Base-by-base conservation (phyloP, 176 grass and related monocot genomes). In the Cenchrus fungigraminus region DNA sequence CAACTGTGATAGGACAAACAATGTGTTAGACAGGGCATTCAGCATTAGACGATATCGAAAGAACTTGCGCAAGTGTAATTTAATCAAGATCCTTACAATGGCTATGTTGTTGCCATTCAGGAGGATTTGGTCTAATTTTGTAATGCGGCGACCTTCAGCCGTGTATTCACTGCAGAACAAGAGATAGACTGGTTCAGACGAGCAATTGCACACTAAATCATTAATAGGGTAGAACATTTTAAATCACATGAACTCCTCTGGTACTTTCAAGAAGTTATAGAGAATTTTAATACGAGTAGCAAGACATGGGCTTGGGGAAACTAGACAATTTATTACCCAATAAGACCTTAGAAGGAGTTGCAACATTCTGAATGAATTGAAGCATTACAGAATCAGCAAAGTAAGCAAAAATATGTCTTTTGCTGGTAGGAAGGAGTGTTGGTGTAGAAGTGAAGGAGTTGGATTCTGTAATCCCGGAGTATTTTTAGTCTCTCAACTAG, bases 101-200 rank as follows among this genome's bases (percentile, higher is more conserved):
- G 97, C 97, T 82, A 99, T 99, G 69, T 99, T 99, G 91, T 97
- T 99, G 66, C 97, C 97, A 42, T 99, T 99, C 22, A 99, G 78
- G 13, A 99, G 88, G 52, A 99, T 99, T 76, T 99, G 97, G 82
- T 99, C 97, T 42, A 99, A 92, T 82, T 99, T 99, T 68, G 92
- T 97, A 59, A 99, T 97, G 61, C 97, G 90, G 43, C 94, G 94
- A 1, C 97, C 97, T 86, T 99, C 97, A 25, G 97, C 49, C 69
- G 94, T 97, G 61, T 97, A 94, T 87, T 99, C 97, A 65, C 97
- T 99, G 85, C 75, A 87, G 74, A 70, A 81, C 14, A 83, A 20
- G 1, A 80, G 12, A 51, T 3, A 69, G 68, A 68, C 47, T 14
- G 0, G 11, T 79, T 74, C 50, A 60, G 14, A 73, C 57, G 31